phyloP scores from a whole-genome alignment of 2,329 filamentous ascomycete species.

The Madurella mycetomatis region DNA sequence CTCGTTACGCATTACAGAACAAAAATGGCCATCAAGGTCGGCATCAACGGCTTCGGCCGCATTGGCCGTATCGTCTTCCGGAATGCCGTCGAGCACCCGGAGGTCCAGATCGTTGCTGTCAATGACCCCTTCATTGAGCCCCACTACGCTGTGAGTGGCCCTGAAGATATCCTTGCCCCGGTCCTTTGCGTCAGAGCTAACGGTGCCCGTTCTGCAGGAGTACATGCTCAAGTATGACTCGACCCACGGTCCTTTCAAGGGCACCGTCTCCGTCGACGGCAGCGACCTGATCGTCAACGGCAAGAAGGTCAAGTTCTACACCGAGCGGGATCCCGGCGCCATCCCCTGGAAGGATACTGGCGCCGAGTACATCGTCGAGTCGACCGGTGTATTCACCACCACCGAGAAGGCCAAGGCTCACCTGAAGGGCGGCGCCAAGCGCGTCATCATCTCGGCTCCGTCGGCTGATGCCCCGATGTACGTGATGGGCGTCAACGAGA shows the following conservation, averaged over 20 bases:
- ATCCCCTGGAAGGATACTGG: slow-evolving; percentile 89
- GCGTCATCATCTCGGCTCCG: slow-evolving; percentile 89
- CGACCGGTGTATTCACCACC: slow-evolving; percentile 98
- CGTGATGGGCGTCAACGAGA: slow-evolving; percentile 99
- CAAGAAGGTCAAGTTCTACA: slow-evolving; percentile 94
- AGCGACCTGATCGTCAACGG: slow-evolving; percentile 82
- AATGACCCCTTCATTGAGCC: slow-evolving; percentile 99
- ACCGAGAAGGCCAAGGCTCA: slow-evolving; percentile 91
- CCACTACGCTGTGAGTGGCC: slow-evolving; percentile 82
- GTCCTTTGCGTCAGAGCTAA: slow-evolving; percentile 28
- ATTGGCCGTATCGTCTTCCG: slow-evolving; percentile 99
- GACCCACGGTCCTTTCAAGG: slow-evolving; percentile 95
- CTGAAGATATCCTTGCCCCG: slow-evolving; percentile 6
- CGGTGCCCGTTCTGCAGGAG: slow-evolving; percentile 51
- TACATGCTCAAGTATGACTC: slow-evolving; percentile 99
- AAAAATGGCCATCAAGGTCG: slow-evolving; percentile 68
- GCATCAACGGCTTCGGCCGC: slow-evolving; percentile 99
- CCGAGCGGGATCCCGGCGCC: slow-evolving; percentile 79
- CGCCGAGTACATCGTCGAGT: slow-evolving; percentile 94
- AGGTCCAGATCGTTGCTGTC: slow-evolving; percentile 91
- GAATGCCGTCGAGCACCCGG: slow-evolving; percentile 86
- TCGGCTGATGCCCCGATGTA: slow-evolving; percentile 98
- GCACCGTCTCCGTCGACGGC: slow-evolving; percentile 67
- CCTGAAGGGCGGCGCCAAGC: slow-evolving; percentile 96
- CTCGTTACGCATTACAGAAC: slow-evolving; percentile 22